Percentiles rank a stretch among this genome's conserved stretches.
These are phyloP conservation scores for Endocarpon pusillum DNA, from an alignment of 495 filamentous ascomycete genomes.

Conservation along the genomic window DNA sequence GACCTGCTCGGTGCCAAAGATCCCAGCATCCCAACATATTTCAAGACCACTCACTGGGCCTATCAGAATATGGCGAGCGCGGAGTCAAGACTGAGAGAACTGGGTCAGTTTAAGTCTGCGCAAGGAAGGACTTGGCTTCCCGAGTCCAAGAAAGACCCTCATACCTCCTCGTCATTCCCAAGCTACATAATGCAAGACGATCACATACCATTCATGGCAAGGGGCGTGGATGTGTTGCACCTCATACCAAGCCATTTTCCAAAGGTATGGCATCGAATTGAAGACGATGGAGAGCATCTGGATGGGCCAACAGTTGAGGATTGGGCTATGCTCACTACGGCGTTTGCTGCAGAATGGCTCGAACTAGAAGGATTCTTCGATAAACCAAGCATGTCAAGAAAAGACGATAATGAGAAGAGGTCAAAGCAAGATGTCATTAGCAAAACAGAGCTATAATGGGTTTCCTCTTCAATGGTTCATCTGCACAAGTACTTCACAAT, in stretches of 20 bases:
- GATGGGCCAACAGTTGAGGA: slow-evolving; percentile 73
- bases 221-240: slow-evolving; percentile 79
- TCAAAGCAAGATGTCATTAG: slow-evolving; percentile 2
- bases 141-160: slow-evolving; percentile 36
- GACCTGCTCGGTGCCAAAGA: slow-evolving; percentile 63
- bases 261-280: slow-evolving; percentile 65
- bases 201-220: slow-evolving; percentile 70
- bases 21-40: slow-evolving; percentile 65
- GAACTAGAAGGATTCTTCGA: slow-evolving; percentile 59
- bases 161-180: slow-evolving; percentile 24
- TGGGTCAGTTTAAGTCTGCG: slow-evolving; percentile 33
- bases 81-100: slow-evolving; percentile 50
- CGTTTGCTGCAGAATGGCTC: slow-evolving; percentile 87
- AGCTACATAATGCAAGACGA: slow-evolving; percentile 57
- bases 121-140: slow-evolving; percentile 28
- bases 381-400: slow-evolving; percentile 1
- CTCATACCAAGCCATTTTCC: slow-evolving; percentile 75
- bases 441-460: slow-evolving; percentile 14
- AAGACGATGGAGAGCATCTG: slow-evolving; percentile 75
- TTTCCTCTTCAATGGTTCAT: too few species aligned
- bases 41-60: slow-evolving; percentile 82
- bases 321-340: slow-evolving; percentile 67
- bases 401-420: slow-evolving; percentile 2
- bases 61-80: slow-evolving; percentile 52
- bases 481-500: too few species aligned